Base-by-base conservation (phyloP, 805 yeast genomes). In the Ogataea populi-albae region DNA sequence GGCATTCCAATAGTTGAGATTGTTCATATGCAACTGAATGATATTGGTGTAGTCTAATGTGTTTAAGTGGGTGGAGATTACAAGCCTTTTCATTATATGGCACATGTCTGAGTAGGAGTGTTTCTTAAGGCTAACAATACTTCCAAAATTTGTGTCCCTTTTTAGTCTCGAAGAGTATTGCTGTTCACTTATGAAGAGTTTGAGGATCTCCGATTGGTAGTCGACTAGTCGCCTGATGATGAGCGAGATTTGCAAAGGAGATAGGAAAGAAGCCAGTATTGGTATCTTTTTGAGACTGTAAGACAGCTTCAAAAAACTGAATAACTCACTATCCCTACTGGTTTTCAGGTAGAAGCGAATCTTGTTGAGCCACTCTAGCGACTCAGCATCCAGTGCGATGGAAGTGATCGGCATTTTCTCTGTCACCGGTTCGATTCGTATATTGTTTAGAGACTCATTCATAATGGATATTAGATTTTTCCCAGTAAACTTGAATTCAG, bases 11-110 rank as follows among this genome's bases (percentile, higher is more conserved):
- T 41, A 41, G 12, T 41, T 24, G 17, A 49, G 32, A 17, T 47
- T 40, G 21, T 34, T 23, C 32, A 46, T 36, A 31, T 49, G 49
- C 16, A 55, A 47, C 7, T 38, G 34, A 10, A 55, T 40, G 6
- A 56, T 38, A 17, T 46, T 41, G 29, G 55, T 58, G 40, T 54
- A 59, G 32, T 58, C 62, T 3, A 34, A 26, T 6, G 45, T 35
- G 6, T 27, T 26, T 1, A 54, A 37, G 17, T 39, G 26, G 11
- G 31, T 26, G 7, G 17, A 15, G 6, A 19, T 11, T 9, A 22
- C 23, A 11, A 52, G 32, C 17, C 23, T 28, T 10, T 21, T 28
- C 6, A 45, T 21, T 7, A 44, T 35, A 7, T 24, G 14, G 3
- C 24, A 29, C 1, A 41, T 39, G 6, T 31, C 23, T 20, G 24